Evolutionary conservation across 2,329 filamentous ascomycete genomes (phyloP).

Genomic region (Fusarium sp.): DNA sequence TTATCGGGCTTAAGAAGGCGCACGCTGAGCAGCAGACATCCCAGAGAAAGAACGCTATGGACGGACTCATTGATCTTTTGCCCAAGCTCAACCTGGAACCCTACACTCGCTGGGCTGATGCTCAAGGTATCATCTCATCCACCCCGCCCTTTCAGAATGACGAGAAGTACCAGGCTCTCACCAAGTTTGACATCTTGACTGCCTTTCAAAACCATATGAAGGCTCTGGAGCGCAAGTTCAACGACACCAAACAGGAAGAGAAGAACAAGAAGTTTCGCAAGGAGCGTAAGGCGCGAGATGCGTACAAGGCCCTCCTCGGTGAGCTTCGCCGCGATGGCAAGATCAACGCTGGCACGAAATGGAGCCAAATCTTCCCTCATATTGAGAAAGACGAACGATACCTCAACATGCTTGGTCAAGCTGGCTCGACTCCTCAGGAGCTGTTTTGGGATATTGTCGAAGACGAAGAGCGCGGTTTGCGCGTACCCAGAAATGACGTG

Average conservation of each 20-base stretch:
- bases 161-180: conserved; percentile 86
- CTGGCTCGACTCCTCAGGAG: conserved; percentile 87
- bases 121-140: conserved; percentile 82
- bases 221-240: conserved; percentile 88
- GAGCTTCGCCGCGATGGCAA: conserved; percentile 81
- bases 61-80: conserved; percentile 82
- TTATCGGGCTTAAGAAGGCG: conserved; percentile 83
- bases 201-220: conserved; percentile 97
- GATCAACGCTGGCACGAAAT: conserved; percentile 91
- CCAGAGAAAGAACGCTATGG: conserved; percentile 83
- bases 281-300: conserved; percentile 88
- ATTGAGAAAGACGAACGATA: conserved; percentile 88
- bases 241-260: conserved; percentile 88
- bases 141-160: conserved; percentile 83
- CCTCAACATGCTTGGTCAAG: conserved; percentile 82
- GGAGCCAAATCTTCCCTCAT: conserved; percentile 81
- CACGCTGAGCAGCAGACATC: conserved; percentile 81
- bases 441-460: conserved; percentile 97
- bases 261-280: conserved; percentile 84
- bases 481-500: conserved; percentile 83
- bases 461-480: conserved; percentile 89
- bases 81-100: conserved; percentile 86
- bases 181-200: conserved; percentile 88
- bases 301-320: conserved; percentile 78
- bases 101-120: conserved; percentile 94